phyloP scores from a whole-genome alignment of 2,329 filamentous ascomycete genomes.

The Penicillium sp. region DNA sequence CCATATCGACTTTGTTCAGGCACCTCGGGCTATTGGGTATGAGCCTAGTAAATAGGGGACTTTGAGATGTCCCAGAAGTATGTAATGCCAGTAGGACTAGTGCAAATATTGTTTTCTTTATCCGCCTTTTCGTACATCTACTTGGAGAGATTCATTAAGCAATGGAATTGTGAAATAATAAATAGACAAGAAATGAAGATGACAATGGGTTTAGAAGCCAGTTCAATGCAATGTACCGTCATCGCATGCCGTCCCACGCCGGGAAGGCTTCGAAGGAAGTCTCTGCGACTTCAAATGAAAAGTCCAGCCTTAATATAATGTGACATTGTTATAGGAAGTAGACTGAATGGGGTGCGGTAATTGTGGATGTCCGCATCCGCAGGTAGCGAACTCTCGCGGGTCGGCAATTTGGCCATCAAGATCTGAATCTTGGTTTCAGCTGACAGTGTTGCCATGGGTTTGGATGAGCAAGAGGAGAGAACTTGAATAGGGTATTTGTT shows the following conservation, averaged over 20 bases:
- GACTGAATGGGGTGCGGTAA: background rate
- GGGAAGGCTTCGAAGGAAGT: slow-evolving; percentile 1
- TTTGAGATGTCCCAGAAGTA: background rate
- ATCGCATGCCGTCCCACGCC: slow-evolving; percentile 10
- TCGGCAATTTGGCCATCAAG: slow-evolving; percentile 2
- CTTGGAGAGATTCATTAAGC: background rate
- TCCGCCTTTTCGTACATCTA: background rate
- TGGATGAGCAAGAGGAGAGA: background rate
- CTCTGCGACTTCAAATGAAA: slow-evolving; percentile 9
- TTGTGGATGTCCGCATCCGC: background rate
- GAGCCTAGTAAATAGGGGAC: slow-evolving; percentile 5
- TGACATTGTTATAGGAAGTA: slow-evolving; percentile 6
- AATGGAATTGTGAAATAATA: background rate
- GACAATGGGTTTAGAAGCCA: slow-evolving; percentile 1
- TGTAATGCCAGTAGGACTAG: background rate
- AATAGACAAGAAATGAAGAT: background rate
- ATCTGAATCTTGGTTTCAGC: slow-evolving; percentile 5
- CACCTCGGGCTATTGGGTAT: slow-evolving; percentile 18
- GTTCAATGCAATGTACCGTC: slow-evolving; percentile 12
- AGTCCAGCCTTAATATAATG: slow-evolving; percentile 3
- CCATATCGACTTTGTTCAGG: slow-evolving; percentile 16
- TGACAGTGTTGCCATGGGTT: background rate
- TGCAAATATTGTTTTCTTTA: background rate
- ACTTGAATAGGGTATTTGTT: slow-evolving; percentile 3
- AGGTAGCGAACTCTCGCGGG: background rate